These are phyloP conservation scores for Aspergillus tamarii DNA, from an alignment of 2,329 filamentous ascomycete genomes.

Conservation along the genomic window DNA sequence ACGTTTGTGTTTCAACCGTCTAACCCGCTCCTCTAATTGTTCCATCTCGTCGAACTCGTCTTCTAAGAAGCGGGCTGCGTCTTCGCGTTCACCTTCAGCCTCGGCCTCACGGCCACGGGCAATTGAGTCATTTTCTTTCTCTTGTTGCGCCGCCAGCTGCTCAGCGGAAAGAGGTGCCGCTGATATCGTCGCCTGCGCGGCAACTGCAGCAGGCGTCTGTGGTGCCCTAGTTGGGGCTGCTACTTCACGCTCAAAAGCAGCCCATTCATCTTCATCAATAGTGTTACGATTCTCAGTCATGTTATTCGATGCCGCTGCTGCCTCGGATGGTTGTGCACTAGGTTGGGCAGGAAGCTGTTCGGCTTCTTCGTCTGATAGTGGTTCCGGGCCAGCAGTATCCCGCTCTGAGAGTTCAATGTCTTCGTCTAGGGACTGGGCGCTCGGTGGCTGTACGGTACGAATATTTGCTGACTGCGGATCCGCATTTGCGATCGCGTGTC, in stretches of 20 bases:
- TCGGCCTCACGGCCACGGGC: slow-evolving; percentile 53
- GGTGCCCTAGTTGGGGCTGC: slow-evolving; percentile 50
- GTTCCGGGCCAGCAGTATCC: slow-evolving; percentile 29
- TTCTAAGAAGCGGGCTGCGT: slow-evolving; percentile 72
- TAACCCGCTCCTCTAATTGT: slow-evolving; percentile 72
- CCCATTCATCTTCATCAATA: slow-evolving; percentile 80
- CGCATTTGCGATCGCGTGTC: slow-evolving; percentile 36
- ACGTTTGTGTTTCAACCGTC: slow-evolving; percentile 68
- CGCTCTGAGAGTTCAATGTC: slow-evolving; percentile 31
- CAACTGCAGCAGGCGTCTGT: slow-evolving; percentile 35
- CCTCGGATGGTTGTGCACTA: slow-evolving; percentile 9
- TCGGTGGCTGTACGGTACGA: slow-evolving; percentile 28
- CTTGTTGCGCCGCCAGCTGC: slow-evolving; percentile 61
- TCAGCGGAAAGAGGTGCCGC: slow-evolving; percentile 69
- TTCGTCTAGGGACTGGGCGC: slow-evolving; percentile 28
- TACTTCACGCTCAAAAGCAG: slow-evolving; percentile 83
- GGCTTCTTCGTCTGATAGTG: slow-evolving; percentile 20
- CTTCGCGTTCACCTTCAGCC: slow-evolving; percentile 72
- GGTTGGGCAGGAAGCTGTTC: slow-evolving; percentile 16
- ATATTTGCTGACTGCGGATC: slow-evolving; percentile 38
- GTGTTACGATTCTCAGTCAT: slow-evolving; percentile 18
- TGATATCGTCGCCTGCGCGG: slow-evolving; percentile 62
- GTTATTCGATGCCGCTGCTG: slow-evolving; percentile 13
- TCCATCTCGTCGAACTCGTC: slow-evolving; percentile 85
- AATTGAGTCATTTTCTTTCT: slow-evolving; percentile 49